Percentiles rank a stretch among this genome's conserved stretches.
Conservation (phyloP, 169 alveolate species). For the Cryptosporidium meleagridis region DNA sequence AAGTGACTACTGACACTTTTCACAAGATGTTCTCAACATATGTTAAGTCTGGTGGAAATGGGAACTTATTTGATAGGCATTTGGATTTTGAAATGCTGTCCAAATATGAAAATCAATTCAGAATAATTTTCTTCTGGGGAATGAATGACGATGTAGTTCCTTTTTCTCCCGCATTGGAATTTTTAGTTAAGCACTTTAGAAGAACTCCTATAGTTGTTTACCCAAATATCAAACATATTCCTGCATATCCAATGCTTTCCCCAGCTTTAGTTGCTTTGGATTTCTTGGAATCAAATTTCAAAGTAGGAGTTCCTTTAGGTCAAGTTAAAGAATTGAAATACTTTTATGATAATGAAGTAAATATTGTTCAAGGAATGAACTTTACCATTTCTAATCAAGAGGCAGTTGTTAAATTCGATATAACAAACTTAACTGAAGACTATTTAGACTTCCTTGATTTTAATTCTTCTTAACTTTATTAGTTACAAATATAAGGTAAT, state of each 20-base stretch:
- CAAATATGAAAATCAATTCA: not conserved
- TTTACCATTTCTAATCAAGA: not conserved
- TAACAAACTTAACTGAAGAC: not conserved
- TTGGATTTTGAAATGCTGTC: not conserved
- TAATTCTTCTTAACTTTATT: conserved; percentile 2
- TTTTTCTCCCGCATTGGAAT: conserved; percentile 17
- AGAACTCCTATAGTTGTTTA: conserved; percentile 30
- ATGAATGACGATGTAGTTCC: conserved; percentile 23
- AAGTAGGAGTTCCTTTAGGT: conserved; percentile 12
- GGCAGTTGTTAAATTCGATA: not conserved
- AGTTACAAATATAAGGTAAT: not conserved
- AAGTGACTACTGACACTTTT: not conserved
- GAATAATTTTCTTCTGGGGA: conserved; percentile 47
- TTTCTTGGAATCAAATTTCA: not conserved
- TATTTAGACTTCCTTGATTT: not conserved
- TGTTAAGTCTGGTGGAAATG: conserved; percentile 14
- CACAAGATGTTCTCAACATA: not conserved
- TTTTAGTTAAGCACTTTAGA: not conserved
- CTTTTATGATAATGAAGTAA: conserved; percentile 12
- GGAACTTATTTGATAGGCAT: conserved; percentile 8
- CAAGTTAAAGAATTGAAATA: not conserved
- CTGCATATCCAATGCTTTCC: not conserved
- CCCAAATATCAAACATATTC: conserved; percentile 29
- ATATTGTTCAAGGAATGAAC: conserved; percentile 1
- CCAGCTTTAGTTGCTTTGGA: conserved; percentile 13